These are phyloP conservation scores for Flaveria robusta DNA, from an alignment of 129 eudicot genomes.

Conservation along the genomic window DNA sequence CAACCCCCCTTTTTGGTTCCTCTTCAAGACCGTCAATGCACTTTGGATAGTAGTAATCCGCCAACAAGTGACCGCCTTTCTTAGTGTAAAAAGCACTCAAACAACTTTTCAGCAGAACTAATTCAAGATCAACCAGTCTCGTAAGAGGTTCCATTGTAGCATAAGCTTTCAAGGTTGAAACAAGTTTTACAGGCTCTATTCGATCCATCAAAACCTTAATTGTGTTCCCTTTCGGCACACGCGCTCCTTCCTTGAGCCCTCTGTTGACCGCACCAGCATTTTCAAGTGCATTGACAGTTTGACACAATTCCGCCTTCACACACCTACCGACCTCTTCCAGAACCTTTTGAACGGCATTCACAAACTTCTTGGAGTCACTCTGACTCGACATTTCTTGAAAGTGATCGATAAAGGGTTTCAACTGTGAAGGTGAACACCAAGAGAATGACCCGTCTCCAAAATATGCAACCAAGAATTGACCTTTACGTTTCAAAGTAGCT, in stretches of 20 bases:
- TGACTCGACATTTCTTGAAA: slow-evolving; percentile 56
- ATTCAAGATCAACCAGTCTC: slow-evolving; percentile 37
- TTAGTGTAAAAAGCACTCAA: slow-evolving; percentile 46
- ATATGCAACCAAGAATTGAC: slow-evolving; percentile 63
- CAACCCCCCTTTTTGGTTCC: slow-evolving; percentile 13
- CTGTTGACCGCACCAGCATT: slow-evolving; percentile 38
- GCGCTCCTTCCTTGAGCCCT: slow-evolving; percentile 52
- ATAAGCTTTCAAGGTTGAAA: slow-evolving; percentile 26
- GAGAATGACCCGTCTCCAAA: slow-evolving; percentile 88
- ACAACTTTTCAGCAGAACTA: slow-evolving; percentile 46
- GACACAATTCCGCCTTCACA: slow-evolving; percentile 48
- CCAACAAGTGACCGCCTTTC: slow-evolving; percentile 34
- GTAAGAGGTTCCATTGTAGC: slow-evolving; percentile 31
- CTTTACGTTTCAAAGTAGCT: slow-evolving; percentile 33
- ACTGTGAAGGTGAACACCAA: slow-evolving; percentile 66
- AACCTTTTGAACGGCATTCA: slow-evolving; percentile 51
- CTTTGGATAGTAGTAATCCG: slow-evolving; percentile 33
- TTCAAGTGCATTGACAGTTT: slow-evolving; percentile 2
- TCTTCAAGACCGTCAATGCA: slow-evolving; percentile 60
- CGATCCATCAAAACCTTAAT: slow-evolving; percentile 27
- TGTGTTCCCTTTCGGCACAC: slow-evolving; percentile 44
- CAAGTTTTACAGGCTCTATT: slow-evolving; percentile 36
- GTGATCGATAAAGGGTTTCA: slow-evolving; percentile 58
- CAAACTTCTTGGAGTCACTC: slow-evolving; percentile 57
- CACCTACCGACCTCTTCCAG: slow-evolving; percentile 38